Evolutionary conservation across 768 basidiomycete species (phyloP).

Genomic region (Trametes punicea): DNA sequence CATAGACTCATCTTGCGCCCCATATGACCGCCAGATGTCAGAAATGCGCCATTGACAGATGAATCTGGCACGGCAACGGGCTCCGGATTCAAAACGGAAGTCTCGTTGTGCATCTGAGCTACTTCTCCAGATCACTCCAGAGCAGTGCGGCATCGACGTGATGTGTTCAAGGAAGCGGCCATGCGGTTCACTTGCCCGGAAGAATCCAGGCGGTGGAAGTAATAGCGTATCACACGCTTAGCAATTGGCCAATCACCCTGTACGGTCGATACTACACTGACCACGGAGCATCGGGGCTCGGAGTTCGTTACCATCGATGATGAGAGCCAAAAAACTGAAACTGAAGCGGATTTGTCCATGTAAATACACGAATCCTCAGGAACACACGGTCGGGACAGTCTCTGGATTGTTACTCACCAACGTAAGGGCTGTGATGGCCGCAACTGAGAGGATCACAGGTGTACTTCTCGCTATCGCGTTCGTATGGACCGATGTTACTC

Average conservation of each 20-base stretch:
- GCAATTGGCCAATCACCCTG: too few species aligned
- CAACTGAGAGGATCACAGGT: background rate
- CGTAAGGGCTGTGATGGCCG: conserved; percentile 9
- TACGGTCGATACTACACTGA: conserved; percentile 5
- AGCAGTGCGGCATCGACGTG: background rate
- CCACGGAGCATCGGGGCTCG: background rate
- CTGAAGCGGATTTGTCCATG: background rate
- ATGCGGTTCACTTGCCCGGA: background rate
- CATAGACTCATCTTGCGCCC: background rate
- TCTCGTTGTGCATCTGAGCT: background rate
- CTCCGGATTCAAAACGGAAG: background rate
- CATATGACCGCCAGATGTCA: background rate
- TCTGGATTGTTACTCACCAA: conserved; percentile 12
- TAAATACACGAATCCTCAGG: background rate
- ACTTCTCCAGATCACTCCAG: background rate
- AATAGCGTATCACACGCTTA: background rate
- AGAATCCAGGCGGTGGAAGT: background rate
- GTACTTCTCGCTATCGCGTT: background rate
- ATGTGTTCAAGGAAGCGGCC: conserved; percentile 1
- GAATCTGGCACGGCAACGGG: background rate
- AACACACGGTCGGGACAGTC: background rate
- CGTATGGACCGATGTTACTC: background rate
- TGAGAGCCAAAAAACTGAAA: background rate
- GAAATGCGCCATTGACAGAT: conserved; percentile 7
- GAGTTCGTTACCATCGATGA: background rate